phyloP scores from a whole-genome alignment of 768 basidiomycete species.

The Serendipita vermifera region DNA sequence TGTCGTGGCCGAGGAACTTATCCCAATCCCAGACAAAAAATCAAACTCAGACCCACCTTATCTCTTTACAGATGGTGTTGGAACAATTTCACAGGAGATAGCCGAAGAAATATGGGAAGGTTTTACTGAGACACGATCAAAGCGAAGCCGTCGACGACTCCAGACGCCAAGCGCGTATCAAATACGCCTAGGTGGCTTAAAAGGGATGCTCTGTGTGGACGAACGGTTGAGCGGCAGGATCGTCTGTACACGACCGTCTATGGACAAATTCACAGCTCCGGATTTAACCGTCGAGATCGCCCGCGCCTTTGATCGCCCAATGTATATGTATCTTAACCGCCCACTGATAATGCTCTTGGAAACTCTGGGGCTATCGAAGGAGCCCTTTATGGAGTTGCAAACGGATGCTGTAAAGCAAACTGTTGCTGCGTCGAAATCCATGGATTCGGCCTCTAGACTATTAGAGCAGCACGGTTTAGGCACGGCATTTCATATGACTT shows the following conservation, averaged over 20 bases:
- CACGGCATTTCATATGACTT: slow-evolving; percentile 34
- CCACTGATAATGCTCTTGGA: slow-evolving; percentile 69
- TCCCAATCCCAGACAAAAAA: slow-evolving; percentile 45
- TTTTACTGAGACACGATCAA: neutral
- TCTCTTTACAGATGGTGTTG: slow-evolving; percentile 65
- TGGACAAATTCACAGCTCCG: slow-evolving; percentile 58
- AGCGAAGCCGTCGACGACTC: neutral
- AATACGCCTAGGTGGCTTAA: slow-evolving; percentile 73
- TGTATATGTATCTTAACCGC: slow-evolving; percentile 55
- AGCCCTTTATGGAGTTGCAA: slow-evolving; percentile 52
- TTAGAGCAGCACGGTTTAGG: slow-evolving; percentile 39
- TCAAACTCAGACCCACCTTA: slow-evolving; percentile 25
- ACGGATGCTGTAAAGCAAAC: slow-evolving; percentile 41
- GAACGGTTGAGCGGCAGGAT: slow-evolving; percentile 28
- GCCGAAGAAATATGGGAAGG: slow-evolving; percentile 46
- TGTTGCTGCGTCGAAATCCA: slow-evolving; percentile 46
- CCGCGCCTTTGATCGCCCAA: slow-evolving; percentile 45
- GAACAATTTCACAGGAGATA: slow-evolving; percentile 55
- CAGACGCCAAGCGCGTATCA: slow-evolving; percentile 38
- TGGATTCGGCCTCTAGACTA: slow-evolving; percentile 35
- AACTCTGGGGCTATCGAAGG: slow-evolving; percentile 48
- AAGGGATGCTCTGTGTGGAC: slow-evolving; percentile 69
- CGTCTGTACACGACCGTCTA: slow-evolving; percentile 57
- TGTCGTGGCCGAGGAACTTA: slow-evolving; percentile 47
- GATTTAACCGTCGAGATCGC: slow-evolving; percentile 54